phyloP scores from a whole-genome alignment of 2,329 filamentous ascomycete species.

The Beauveria sp. region DNA sequence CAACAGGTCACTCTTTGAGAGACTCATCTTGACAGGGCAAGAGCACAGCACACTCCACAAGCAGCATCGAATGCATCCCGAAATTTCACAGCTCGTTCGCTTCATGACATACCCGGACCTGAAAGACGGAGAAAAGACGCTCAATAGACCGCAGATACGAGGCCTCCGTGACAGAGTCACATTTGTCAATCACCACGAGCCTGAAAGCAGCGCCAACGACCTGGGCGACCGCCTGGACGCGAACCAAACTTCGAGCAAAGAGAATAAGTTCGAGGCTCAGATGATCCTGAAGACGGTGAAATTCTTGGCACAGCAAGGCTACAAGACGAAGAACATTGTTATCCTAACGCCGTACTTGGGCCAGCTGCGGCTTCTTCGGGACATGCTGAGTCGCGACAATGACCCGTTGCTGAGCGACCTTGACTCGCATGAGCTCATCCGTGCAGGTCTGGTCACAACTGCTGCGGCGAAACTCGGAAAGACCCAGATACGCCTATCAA shows the following conservation, averaged over 20 bases:
- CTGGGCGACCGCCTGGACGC: slow-evolving; percentile 44
- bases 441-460: slow-evolving; percentile 51
- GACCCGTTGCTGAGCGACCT: slow-evolving; percentile 63
- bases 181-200: slow-evolving; percentile 56
- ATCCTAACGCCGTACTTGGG: slow-evolving; percentile 67
- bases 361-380: slow-evolving; percentile 51
- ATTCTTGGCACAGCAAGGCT: slow-evolving; percentile 66
- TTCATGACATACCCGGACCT: slow-evolving; percentile 56
- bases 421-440: slow-evolving; percentile 52
- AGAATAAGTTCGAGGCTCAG: slow-evolving; percentile 55
- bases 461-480: slow-evolving; percentile 43
- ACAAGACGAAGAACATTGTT: slow-evolving; percentile 56
- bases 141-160: slow-evolving; percentile 35
- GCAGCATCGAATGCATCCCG: slow-evolving; percentile 63
- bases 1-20: slow-evolving; percentile 62
- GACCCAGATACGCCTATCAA: slow-evolving; percentile 52
- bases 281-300: slow-evolving; percentile 59
- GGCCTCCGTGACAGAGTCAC: slow-evolving; percentile 54
- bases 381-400: slow-evolving; percentile 45
- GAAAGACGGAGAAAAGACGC: slow-evolving; percentile 44
- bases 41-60: slow-evolving; percentile 45
- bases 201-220: slow-evolving; percentile 37
- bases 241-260: slow-evolving; percentile 43
- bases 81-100: slow-evolving; percentile 54
- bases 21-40: slow-evolving; percentile 50